phyloP scores from a whole-genome alignment of 2,329 filamentous ascomycete genomes.

The Clarireedia paspali region DNA sequence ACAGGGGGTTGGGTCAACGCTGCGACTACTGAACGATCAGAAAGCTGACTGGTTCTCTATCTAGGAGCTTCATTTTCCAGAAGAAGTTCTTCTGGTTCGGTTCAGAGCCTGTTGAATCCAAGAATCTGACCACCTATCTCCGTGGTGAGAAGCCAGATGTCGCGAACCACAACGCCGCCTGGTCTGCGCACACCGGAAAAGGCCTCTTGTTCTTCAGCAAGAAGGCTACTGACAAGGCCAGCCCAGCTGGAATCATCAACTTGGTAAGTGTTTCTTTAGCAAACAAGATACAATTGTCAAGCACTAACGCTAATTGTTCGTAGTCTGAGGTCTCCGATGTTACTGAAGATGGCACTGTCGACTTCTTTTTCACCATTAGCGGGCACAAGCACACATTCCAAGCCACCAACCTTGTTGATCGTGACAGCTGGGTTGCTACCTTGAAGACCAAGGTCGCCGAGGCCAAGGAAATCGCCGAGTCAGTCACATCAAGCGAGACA shows the following conservation, averaged over 20 bases:
- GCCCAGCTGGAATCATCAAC: constrained; percentile 75
- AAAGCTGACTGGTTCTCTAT: constrained; percentile 3
- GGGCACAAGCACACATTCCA: constrained; percentile 94
- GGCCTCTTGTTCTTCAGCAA: constrained; percentile 81
- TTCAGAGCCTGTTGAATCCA: constrained; percentile 62
- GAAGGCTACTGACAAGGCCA: constrained; percentile 72
- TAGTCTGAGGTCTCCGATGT: constrained; percentile 54
- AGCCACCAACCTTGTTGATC: constrained; percentile 64
- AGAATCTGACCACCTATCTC: constrained; percentile 69
- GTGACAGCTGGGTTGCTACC: constrained; percentile 86
- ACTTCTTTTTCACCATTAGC: constrained; percentile 79
- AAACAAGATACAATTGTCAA: not conserved
- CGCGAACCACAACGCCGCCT: constrained; percentile 74
- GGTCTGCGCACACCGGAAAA: constrained; percentile 91
- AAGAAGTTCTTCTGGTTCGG: constrained; percentile 94
- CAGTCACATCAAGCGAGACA: constrained; percentile 67
- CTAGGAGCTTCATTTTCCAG: constrained; percentile 73
- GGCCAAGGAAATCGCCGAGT: constrained; percentile 72
- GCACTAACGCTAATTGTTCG: constrained; percentile 24
- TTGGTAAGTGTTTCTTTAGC: constrained; percentile 50
- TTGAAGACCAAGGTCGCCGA: constrained; percentile 76
- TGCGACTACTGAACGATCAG: not conserved
- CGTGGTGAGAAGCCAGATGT: constrained; percentile 80
- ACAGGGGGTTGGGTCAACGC: not conserved
- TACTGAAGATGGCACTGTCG: constrained; percentile 66